phyloP scores from a whole-genome alignment of 495 filamentous ascomycete species.

The Cladorrhinum samala region DNA sequence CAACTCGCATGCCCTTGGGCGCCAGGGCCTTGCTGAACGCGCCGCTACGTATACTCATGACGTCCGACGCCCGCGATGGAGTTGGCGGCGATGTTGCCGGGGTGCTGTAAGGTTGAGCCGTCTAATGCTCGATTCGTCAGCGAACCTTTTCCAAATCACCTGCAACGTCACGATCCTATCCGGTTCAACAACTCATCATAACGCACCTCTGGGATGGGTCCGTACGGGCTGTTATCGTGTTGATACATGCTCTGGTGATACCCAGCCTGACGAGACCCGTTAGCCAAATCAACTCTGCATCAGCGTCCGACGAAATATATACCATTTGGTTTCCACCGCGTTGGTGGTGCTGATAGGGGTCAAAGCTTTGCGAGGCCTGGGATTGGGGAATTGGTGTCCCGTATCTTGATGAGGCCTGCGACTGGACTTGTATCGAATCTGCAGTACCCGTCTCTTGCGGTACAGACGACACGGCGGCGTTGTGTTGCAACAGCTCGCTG shows the following conservation, averaged over 20 bases:
- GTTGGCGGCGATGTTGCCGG: slow-evolving; percentile 47
- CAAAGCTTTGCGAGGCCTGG: slow-evolving; percentile 15
- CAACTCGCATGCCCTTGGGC: slow-evolving; percentile 23
- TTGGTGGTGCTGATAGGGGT: slow-evolving; percentile 24
- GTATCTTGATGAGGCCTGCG: slow-evolving; percentile 39
- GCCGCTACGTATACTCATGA: slow-evolving; percentile 39
- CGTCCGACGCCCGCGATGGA: slow-evolving; percentile 32
- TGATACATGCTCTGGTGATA: slow-evolving; percentile 34
- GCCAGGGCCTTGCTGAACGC: slow-evolving; percentile 14
- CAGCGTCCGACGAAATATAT: background rate
- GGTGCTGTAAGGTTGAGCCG: slow-evolving; percentile 40
- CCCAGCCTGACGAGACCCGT: slow-evolving; percentile 18
- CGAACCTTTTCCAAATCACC: no score
- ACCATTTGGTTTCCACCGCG: slow-evolving; percentile 19
- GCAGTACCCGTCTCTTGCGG: slow-evolving; percentile 18
- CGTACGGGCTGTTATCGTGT: slow-evolving; percentile 28
- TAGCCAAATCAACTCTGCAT: slow-evolving; percentile 4
- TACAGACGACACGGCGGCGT: slow-evolving; percentile 27
- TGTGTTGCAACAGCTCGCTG: slow-evolving; percentile 46
- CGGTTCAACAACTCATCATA: background rate
- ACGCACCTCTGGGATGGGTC: slow-evolving; percentile 28
- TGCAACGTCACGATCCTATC: no score
- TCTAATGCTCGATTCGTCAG: background rate
- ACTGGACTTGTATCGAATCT: slow-evolving; percentile 28
- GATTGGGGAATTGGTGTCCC: slow-evolving; percentile 33